Evolutionary conservation across 108 stramenopile species (phyloP).

Genomic region (Cylindrotheca closterium): DNA sequence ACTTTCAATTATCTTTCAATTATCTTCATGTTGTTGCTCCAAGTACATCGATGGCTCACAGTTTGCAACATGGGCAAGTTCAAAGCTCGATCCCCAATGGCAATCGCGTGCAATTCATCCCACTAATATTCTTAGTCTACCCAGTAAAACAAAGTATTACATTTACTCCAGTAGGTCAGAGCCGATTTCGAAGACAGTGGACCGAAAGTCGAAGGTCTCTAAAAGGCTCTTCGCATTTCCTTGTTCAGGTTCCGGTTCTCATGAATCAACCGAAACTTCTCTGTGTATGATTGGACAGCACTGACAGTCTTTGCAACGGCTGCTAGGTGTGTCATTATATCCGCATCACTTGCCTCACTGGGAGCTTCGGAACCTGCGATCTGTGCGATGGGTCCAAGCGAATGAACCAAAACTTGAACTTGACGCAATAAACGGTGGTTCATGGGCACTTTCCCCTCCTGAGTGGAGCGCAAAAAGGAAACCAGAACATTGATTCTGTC

Average conservation of each 20-base stretch:
- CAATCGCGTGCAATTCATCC: too few species aligned
- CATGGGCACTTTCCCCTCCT: conserved; percentile 17
- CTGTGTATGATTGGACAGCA: conserved; percentile 61
- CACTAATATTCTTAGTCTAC: too few species aligned
- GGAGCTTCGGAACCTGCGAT: conserved; percentile 2
- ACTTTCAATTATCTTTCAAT: too few species aligned
- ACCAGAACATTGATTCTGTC: conserved; percentile 56
- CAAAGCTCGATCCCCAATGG: too few species aligned
- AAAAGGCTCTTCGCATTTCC: conserved; percentile 12
- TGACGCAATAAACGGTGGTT: conserved; percentile 28
- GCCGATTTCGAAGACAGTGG: too few species aligned
- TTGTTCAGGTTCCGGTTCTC: conserved; percentile 17
- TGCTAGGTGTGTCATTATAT: conserved; percentile 58
- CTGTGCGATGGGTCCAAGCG: conserved; percentile 24
- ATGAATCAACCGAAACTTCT: conserved; percentile 58
- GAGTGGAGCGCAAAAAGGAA: conserved; percentile 40
- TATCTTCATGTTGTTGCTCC: too few species aligned
- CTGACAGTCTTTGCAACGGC: conserved; percentile 57
- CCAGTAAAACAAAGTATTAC: too few species aligned
- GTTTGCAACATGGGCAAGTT: too few species aligned
- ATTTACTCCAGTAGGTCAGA: too few species aligned
- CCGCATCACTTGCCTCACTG: conserved; percentile 20
- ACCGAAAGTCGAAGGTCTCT: too few species aligned
- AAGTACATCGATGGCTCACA: too few species aligned
- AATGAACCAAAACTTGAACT: conserved; percentile 24